Evolutionary conservation across 2,329 filamentous ascomycete genomes (phyloP), one percentile per base, ranked within the genome.

Genomic region (Didymella exigua): DNA sequence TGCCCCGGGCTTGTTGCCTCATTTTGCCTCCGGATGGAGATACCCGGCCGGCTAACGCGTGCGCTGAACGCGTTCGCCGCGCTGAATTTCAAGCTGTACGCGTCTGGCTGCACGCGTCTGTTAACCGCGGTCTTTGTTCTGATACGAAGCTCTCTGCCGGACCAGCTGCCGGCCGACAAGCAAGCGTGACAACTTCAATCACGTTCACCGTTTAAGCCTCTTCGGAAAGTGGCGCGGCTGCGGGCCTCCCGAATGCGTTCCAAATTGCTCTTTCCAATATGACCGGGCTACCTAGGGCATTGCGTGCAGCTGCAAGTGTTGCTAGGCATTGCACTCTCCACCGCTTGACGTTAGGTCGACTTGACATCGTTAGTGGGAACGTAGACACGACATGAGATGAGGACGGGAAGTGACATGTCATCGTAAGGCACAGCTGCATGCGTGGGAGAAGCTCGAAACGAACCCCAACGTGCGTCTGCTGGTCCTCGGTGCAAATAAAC

Each of bases 401-500:
- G 16, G 9, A 19, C 19, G 13, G 33, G 16, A 34, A 36, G 31
- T 44, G 48, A 38, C 40, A 24, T 55, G 45, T 46, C 46, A 42
- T 55, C 42, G 31, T 36, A 24, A 19, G 18, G 46, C 41, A 42
- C 46, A 41, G 40, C 47, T 55, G 52, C 41, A 37, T 55, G 46
- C 46, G 43, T 55, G 41, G 38, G 21, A 23, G 14, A 30, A 27
- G 34, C 42, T 19, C 13, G 21, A n/a, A 27, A 21, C 9, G 19
- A 13, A 43, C 9, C 37, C 40, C 38, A 33, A 40, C 31, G 29
- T 33, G 24, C 33, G 52, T 37, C 38, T 24, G 30, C 41, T 37
- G 24, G 49, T 55, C 52, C 34, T 54, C 43, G 36, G 52, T 55
- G 52, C 41, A 50, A 47, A 55, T 55, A 55, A 55, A 55, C 46